Conservation (phyloP, 2,329 filamentous ascomycete species). For the Bipolaris victoriae region DNA sequence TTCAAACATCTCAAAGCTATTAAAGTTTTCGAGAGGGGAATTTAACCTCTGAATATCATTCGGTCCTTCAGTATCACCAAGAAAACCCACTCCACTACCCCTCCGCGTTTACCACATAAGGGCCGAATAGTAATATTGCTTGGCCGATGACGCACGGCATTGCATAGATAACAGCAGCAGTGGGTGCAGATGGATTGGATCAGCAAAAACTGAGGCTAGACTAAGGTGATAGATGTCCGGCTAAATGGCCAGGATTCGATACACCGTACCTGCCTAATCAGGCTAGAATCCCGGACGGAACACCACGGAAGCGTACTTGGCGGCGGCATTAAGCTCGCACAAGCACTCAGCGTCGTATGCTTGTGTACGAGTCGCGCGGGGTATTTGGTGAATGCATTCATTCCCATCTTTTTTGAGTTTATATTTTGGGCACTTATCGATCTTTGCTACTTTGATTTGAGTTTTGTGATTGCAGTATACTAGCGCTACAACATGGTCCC, state of each 20-base stretch:
- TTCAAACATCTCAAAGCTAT: no score
- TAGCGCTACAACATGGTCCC: neutral
- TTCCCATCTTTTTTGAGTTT: neutral
- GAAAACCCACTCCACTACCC: no score
- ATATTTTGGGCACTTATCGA: no score
- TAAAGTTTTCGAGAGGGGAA: no score
- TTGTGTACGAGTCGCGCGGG: constrained; percentile 7
- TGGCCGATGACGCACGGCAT: neutral
- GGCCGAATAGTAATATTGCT: no score
- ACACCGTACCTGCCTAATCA: constrained; percentile 26
- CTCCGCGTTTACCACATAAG: no score
- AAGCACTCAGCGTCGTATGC: constrained; percentile 19
- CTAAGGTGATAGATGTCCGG: neutral
- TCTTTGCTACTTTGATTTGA: neutral
- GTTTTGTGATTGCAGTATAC: neutral
- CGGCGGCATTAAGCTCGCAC: constrained; percentile 26
- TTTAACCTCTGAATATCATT: no score
- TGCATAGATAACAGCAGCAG: neutral
- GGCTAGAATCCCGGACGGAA: neutral
- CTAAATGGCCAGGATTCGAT: neutral
- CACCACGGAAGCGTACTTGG: neutral
- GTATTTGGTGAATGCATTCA: neutral
- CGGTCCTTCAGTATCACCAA: no score
- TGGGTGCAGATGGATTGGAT: neutral
- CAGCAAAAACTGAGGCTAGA: neutral